phyloP scores from a whole-genome alignment of 108 stramenopile genomes.

The Schizochytrium sp. region DNA sequence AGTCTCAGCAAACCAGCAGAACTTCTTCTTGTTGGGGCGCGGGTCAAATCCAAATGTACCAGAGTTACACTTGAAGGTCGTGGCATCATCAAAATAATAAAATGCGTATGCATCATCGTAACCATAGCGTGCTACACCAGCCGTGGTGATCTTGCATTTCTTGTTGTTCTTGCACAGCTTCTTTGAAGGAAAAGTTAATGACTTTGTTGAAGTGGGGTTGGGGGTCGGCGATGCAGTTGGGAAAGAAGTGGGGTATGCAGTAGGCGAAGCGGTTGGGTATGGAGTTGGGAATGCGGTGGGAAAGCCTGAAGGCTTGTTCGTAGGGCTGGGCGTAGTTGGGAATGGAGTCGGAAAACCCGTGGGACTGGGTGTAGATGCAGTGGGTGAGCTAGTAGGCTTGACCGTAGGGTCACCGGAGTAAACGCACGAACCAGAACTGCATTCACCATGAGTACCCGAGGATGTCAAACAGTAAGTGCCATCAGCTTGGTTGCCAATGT shows the following conservation, averaged over 20 bases:
- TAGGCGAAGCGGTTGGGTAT: neutral
- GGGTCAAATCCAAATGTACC: conserved; percentile 27
- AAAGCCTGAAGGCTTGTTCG: neutral
- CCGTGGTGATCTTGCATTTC: conserved; percentile 2
- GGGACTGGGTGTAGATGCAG: neutral
- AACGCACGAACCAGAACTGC: neutral
- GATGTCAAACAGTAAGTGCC: neutral
- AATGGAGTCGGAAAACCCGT: neutral
- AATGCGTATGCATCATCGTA: neutral
- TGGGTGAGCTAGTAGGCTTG: neutral
- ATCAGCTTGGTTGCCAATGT: neutral
- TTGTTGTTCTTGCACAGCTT: neutral
- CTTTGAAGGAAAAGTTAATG: neutral
- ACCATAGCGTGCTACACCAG: neutral
- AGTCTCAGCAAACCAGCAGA: neutral
- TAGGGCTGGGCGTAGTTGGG: neutral
- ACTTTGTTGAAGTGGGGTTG: neutral
- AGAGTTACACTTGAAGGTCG: neutral
- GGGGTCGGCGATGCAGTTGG: conserved; percentile 31
- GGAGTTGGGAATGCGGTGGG: neutral
- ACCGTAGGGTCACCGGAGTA: neutral
- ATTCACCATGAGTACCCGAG: neutral
- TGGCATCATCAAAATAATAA: neutral
- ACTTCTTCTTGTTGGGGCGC: neutral
- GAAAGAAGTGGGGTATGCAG: neutral